Conservation (phyloP, 768 basidiomycete genomes). For the Xanthoconium stramineum region DNA sequence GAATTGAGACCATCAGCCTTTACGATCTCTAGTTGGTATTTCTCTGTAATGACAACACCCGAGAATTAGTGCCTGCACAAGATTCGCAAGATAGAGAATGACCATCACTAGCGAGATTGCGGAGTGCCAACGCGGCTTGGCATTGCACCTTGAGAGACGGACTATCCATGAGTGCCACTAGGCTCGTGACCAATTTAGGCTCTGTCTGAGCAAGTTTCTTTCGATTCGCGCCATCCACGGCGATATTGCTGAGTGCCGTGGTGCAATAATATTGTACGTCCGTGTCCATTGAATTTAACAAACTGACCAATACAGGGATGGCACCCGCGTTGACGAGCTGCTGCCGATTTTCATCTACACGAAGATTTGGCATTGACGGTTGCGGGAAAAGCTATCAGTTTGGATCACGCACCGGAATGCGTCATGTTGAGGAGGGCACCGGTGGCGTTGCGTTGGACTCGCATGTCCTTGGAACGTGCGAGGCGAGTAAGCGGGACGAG, state of each 20-base stretch:
- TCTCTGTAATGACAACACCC: slow-evolving; percentile 53
- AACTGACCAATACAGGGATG: slow-evolving; percentile 92
- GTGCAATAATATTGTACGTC: slow-evolving; percentile 99
- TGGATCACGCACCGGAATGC: slow-evolving; percentile 72
- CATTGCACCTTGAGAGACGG: slow-evolving; percentile 98
- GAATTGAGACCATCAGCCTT: slow-evolving; percentile 91
- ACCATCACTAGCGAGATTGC: slow-evolving; percentile 98
- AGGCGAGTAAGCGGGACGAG: slow-evolving; percentile 93
- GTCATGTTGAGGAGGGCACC: slow-evolving; percentile 99
- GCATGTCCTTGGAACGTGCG: slow-evolving; percentile 98
- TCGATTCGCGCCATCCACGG: slow-evolving; percentile 92
- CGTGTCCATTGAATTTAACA: slow-evolving; percentile 95
- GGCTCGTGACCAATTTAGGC: slow-evolving; percentile 89
- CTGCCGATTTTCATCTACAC: slow-evolving; percentile 92
- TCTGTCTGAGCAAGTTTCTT: slow-evolving; percentile 94
- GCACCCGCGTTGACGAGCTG: slow-evolving; percentile 98
- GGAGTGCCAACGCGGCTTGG: slow-evolving; percentile 92
- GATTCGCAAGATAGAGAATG: slow-evolving; percentile 14
- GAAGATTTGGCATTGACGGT: slow-evolving; percentile 3
- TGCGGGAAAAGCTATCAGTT: not conserved
- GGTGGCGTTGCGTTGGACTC: slow-evolving; percentile 97
- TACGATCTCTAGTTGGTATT: slow-evolving; percentile 98
- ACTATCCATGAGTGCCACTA: slow-evolving; percentile 96
- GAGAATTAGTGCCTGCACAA: slow-evolving; percentile 7
- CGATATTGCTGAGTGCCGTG: slow-evolving; percentile 96